phyloP scores from a whole-genome alignment of 1,284 basidiomycete species.

The Ustilago hordei region DNA sequence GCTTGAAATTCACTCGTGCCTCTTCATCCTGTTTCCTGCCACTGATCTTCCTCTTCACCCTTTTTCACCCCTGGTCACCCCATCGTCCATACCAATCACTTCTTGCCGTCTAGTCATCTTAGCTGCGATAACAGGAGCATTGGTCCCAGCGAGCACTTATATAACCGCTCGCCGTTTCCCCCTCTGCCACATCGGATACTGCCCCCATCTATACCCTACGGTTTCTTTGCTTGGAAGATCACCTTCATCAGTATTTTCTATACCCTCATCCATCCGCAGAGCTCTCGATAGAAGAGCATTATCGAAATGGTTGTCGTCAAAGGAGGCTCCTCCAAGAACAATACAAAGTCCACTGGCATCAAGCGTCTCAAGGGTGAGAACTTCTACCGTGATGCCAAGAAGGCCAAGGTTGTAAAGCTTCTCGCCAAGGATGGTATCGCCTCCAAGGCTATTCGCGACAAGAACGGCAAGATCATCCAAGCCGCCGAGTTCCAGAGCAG shows the following conservation, averaged over 20 bases:
- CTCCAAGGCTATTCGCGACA: constrained; percentile 67
- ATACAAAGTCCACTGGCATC: constrained; percentile 55
- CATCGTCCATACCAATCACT: background rate
- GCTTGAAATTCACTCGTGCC: background rate
- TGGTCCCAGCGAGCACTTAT: background rate
- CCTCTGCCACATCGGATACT: background rate
- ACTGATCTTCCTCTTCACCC: background rate
- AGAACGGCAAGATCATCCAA: constrained; percentile 65
- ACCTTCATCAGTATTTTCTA: constrained; percentile 3
- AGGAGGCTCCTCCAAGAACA: constrained; percentile 55
- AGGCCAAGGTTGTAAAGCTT: constrained; percentile 68
- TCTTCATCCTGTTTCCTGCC: constrained; percentile 1
- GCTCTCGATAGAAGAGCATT: background rate
- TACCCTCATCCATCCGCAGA: constrained; percentile 25
- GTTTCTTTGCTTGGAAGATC: background rate
- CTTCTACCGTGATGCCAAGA: constrained; percentile 69
- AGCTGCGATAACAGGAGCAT: constrained; percentile 1
- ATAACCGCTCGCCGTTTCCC: background rate
- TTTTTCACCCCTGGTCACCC: constrained; percentile 38
- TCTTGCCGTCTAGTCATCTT: background rate
- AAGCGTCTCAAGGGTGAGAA: constrained; percentile 66
- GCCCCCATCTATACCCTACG: constrained; percentile 5
- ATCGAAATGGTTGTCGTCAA: constrained; percentile 58
- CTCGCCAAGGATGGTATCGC: constrained; percentile 64
- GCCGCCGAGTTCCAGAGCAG: constrained; percentile 66